Evolutionary conservation across 2,329 filamentous ascomycete species (phyloP).

Genomic region (Aureobasidium namibiae): DNA sequence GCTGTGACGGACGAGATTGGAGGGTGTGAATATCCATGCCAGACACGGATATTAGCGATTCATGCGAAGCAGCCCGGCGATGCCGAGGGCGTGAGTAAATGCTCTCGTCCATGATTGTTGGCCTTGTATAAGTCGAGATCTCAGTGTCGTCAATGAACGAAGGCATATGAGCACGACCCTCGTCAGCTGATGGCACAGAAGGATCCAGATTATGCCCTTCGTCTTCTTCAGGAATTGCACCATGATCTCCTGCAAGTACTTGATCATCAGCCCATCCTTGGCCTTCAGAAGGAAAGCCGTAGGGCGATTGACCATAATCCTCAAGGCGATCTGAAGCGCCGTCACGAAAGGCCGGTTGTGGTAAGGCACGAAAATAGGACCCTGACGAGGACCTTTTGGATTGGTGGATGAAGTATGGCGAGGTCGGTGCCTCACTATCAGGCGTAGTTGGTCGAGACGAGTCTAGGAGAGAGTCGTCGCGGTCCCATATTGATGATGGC

Average conservation of each 20-base stretch:
- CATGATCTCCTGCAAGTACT: background rate
- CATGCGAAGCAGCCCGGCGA: conserved; percentile 66
- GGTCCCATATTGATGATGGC: conserved; percentile 71
- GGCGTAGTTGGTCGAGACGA: conserved; percentile 74
- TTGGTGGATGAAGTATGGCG: conserved; percentile 58
- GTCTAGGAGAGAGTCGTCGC: conserved; percentile 48
- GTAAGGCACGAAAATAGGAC: conserved; percentile 17
- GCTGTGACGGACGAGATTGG: conserved; percentile 65
- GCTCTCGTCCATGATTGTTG: conserved; percentile 18
- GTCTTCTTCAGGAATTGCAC: conserved; percentile 12
- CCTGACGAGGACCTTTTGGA: conserved; percentile 48
- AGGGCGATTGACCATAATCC: background rate
- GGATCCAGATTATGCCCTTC: conserved; percentile 8
- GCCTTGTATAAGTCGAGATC: conserved; percentile 21
- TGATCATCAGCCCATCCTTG: background rate
- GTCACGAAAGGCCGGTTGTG: conserved; percentile 7
- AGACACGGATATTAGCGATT: conserved; percentile 78
- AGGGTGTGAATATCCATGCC: conserved; percentile 80
- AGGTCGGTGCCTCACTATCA: conserved; percentile 52
- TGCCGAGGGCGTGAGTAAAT: conserved; percentile 38
- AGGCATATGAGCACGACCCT: background rate
- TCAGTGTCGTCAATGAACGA: conserved; percentile 15
- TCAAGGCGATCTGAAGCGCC: conserved; percentile 8
- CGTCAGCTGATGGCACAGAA: background rate
- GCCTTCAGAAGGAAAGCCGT: conserved; percentile 2